These are phyloP conservation scores for Lepidium didymum DNA, from an alignment of 345 rosid genomes.

Conservation along the genomic window DNA sequence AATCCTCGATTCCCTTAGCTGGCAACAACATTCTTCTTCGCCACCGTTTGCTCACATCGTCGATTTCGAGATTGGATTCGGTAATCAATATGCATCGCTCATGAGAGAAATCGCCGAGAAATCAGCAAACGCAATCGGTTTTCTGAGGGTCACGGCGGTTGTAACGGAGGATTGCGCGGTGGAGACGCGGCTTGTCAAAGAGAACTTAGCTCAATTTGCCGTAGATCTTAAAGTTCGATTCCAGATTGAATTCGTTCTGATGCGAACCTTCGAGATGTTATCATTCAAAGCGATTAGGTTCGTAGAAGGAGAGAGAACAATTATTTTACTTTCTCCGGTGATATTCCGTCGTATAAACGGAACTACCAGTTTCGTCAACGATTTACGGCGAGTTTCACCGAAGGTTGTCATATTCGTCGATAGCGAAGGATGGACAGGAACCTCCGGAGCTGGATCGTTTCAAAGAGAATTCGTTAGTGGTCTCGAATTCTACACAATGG, in stretches of 20 bases:
- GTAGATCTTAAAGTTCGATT: slow-evolving; percentile 54
- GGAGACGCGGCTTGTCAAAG: slow-evolving; percentile 62
- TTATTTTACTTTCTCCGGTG: slow-evolving; percentile 51
- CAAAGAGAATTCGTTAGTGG: slow-evolving; percentile 54
- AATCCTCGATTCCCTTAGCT: slow-evolving; percentile 55
- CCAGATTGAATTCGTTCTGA: slow-evolving; percentile 58
- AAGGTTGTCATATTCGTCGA: slow-evolving; percentile 62
- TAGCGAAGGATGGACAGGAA: slow-evolving; percentile 51
- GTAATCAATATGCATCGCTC: slow-evolving; percentile 77
- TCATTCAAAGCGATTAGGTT: slow-evolving; percentile 61
- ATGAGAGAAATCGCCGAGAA: slow-evolving; percentile 64
- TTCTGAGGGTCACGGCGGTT: slow-evolving; percentile 63
- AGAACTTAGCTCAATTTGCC: slow-evolving; percentile 67
- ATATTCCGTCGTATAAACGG: slow-evolving; percentile 46
- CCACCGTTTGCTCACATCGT: slow-evolving; percentile 40
- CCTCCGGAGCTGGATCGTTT: slow-evolving; percentile 43
- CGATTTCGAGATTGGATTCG: slow-evolving; percentile 81
- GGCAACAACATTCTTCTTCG: slow-evolving; percentile 8
- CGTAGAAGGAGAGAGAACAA: slow-evolving; percentile 53
- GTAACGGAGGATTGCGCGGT: slow-evolving; percentile 55
- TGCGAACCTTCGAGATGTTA: slow-evolving; percentile 53
- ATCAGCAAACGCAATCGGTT: slow-evolving; percentile 15
- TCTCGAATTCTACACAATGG: slow-evolving; percentile 55
- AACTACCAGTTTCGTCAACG: slow-evolving; percentile 41
- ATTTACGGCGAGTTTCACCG: slow-evolving; percentile 49